Conservation (phyloP, 192 early-diverging fungal genomes). For the Linnemannia zychae region DNA sequence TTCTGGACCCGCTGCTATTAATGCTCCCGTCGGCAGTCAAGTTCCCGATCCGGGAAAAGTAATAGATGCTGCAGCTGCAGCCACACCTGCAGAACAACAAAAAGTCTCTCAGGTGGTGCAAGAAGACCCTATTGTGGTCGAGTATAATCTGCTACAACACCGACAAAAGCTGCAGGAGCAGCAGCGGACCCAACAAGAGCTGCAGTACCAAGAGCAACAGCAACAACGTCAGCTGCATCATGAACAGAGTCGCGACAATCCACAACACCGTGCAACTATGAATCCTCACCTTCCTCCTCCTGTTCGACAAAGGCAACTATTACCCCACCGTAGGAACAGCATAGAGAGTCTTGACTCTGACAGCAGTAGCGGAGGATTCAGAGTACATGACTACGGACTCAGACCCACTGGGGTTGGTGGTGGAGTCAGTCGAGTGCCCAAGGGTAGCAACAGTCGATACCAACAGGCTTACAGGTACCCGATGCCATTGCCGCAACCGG, state of each 20-base stretch:
- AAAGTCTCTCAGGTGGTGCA: not conserved
- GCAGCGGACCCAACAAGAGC: constrained; percentile 19
- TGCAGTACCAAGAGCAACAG: constrained; percentile 17
- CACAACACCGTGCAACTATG: constrained; percentile 2
- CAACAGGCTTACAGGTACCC: constrained; percentile 35
- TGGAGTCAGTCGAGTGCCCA: not conserved
- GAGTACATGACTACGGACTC: constrained; percentile 1
- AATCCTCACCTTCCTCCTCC: not conserved
- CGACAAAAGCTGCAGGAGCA: constrained; percentile 18
- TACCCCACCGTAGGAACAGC: constrained; percentile 34
- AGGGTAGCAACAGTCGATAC: constrained; percentile 1
- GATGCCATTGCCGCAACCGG: constrained; percentile 22
- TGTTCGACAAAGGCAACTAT: not conserved
- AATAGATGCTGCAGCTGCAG: not conserved
- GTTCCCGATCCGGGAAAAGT: constrained; percentile 1
- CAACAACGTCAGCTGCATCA: constrained; percentile 11
- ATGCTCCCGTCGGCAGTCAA: constrained; percentile 4
- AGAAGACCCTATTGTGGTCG: constrained; percentile 38
- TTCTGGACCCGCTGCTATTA: not conserved
- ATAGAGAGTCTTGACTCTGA: constrained; percentile 46
- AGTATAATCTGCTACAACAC: constrained; percentile 38
- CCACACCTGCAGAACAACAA: not conserved
- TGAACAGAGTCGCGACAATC: not conserved
- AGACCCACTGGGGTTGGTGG: not conserved
- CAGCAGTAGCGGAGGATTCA: constrained; percentile 17